Evolutionary conservation across 1,284 basidiomycete species (phyloP).

Genomic region (Flammula alnicola): DNA sequence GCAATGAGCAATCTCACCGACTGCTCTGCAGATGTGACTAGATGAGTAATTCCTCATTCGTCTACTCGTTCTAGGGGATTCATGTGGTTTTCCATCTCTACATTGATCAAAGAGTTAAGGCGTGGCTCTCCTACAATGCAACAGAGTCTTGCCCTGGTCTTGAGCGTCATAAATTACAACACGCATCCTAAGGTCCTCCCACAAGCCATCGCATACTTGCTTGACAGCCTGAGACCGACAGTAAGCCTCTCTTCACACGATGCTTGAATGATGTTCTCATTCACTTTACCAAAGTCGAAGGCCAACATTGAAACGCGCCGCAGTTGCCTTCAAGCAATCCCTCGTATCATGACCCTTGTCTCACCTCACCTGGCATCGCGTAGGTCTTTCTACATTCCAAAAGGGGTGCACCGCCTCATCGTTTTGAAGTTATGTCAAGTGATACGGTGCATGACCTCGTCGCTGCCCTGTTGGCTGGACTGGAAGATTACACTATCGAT

Average conservation of each 20-base stretch:
- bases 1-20: constrained; percentile 70
- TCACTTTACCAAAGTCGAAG: constrained; percentile 44
- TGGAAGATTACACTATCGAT: constrained; percentile 92
- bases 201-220: constrained; percentile 59
- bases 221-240: constrained; percentile 58
- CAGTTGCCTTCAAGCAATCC: constrained; percentile 73
- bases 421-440: constrained; percentile 50
- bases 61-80: constrained; percentile 4
- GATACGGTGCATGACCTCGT: constrained; percentile 49
- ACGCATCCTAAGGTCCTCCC: constrained; percentile 55
- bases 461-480: constrained; percentile 61
- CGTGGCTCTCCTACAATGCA: constrained; percentile 61
- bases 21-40: constrained; percentile 63
- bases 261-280: constrained; percentile 25
- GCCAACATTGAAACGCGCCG: constrained; percentile 52
- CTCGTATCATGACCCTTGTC: constrained; percentile 57
- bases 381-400: constrained; percentile 37
- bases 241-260: constrained; percentile 42
- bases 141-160: constrained; percentile 77
- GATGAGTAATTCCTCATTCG: constrained; percentile 60
- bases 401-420: constrained; percentile 16
- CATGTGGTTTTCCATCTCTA: constrained; percentile 33
- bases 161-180: constrained; percentile 76
- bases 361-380: constrained; percentile 48
- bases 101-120: constrained; percentile 71